These are phyloP conservation scores for Coemansia sp. DNA, from an alignment of 192 early-diverging fungal species.

Conservation along the genomic window DNA sequence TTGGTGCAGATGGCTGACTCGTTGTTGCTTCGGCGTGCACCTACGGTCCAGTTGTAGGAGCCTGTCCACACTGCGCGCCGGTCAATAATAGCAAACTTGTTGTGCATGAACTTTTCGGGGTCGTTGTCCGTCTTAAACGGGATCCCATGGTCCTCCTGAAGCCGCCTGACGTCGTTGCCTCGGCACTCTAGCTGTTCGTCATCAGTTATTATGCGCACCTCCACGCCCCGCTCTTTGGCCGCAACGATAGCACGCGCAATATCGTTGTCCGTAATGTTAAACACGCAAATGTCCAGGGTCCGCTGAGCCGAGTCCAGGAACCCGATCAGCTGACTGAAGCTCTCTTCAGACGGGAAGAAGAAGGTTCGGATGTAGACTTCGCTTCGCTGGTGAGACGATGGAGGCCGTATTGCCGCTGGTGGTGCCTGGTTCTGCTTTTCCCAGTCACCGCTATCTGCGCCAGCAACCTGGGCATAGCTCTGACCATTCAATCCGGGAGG, in stretches of 20 bases:
- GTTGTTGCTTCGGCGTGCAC: slow-evolving; percentile 66
- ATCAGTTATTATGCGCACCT: slow-evolving; percentile 72
- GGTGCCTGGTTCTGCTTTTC: slow-evolving; percentile 20
- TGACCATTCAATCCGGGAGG: slow-evolving; percentile 23
- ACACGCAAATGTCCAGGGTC: slow-evolving; percentile 70
- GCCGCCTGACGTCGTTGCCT: slow-evolving; percentile 59
- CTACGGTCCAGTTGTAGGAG: slow-evolving; percentile 55
- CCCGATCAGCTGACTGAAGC: slow-evolving; percentile 57
- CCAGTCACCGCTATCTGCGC: slow-evolving; percentile 25
- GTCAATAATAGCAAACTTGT: slow-evolving; percentile 71
- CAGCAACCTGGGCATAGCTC: slow-evolving; percentile 34
- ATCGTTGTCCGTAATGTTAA: slow-evolving; percentile 73
- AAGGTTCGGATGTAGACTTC: slow-evolving; percentile 43
- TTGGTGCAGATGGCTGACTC: slow-evolving; percentile 70
- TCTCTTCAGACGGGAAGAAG: slow-evolving; percentile 67
- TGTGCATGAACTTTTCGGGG: slow-evolving; percentile 61
- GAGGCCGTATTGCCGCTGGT: slow-evolving; percentile 8
- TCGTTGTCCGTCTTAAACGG: slow-evolving; percentile 57
- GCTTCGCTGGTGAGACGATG: slow-evolving; percentile 9
- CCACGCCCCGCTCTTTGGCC: slow-evolving; percentile 56
- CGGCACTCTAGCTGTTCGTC: slow-evolving; percentile 61
- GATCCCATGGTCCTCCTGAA: slow-evolving; percentile 49
- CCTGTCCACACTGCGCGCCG: slow-evolving; percentile 59
- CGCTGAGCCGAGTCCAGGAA: slow-evolving; percentile 56
- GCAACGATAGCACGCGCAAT: slow-evolving; percentile 64